phyloP scores from a whole-genome alignment of 306 rosid genomes.

The Fagus sylvatica region DNA sequence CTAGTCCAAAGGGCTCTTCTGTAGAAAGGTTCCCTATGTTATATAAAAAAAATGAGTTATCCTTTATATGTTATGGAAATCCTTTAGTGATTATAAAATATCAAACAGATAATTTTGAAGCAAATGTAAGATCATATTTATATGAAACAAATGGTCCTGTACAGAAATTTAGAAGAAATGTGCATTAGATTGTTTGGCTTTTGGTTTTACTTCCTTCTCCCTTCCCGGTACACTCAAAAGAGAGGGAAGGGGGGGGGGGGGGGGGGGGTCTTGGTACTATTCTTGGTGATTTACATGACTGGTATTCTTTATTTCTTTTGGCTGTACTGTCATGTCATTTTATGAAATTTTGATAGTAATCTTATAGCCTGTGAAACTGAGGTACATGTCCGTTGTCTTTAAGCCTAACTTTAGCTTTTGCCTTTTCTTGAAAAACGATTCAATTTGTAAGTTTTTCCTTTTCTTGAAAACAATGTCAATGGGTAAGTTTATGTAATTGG shows the following conservation, averaged over 20 bases:
- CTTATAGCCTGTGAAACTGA: neutral
- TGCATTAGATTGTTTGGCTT: neutral
- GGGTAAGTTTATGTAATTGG: slow-evolving; percentile 19
- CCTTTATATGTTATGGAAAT: neutral
- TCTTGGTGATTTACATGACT: neutral
- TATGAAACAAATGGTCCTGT: neutral
- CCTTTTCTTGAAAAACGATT: neutral
- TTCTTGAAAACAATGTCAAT: slow-evolving; percentile 11
- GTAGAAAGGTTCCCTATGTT: too few species aligned
- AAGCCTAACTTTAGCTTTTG: neutral
- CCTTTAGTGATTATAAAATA: neutral
- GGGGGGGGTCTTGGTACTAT: too few species aligned
- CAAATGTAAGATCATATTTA: neutral
- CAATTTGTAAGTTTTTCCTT: slow-evolving; percentile 1
- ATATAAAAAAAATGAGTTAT: neutral
- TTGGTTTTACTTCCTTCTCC: neutral
- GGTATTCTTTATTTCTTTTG: neutral
- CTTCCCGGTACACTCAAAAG: neutral
- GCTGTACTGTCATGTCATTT: neutral
- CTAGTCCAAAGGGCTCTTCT: too few species aligned
- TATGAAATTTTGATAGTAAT: neutral
- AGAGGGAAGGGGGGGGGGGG: neutral
- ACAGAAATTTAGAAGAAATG: neutral
- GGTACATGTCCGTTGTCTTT: neutral
- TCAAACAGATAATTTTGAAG: neutral